These are phyloP conservation scores for Thalia dealbata DNA, from an alignment of 176 grass and related monocot genomes.

Conservation along the genomic window DNA sequence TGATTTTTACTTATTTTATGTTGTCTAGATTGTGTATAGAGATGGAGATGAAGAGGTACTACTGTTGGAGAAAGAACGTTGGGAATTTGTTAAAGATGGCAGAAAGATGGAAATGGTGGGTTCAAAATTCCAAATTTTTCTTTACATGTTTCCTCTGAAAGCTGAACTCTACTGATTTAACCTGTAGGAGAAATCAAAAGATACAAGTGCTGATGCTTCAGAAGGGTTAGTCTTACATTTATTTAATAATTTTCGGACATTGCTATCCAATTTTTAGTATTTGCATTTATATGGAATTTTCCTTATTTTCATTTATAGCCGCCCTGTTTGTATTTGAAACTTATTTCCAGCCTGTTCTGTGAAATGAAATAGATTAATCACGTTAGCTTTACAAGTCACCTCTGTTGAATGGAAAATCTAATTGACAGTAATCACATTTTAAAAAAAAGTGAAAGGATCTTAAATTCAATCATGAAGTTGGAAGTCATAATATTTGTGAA, in stretches of 20 bases:
- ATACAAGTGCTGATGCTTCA: slow-evolving; percentile 22
- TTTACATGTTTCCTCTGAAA: neutral
- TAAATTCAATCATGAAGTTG: neutral
- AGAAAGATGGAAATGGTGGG: slow-evolving; percentile 18
- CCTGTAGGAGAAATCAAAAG: slow-evolving; percentile 30
- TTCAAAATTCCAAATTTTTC: neutral
- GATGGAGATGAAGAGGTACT: slow-evolving; percentile 68
- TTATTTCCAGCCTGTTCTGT: neutral
- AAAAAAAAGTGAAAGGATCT: neutral
- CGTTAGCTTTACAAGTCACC: neutral
- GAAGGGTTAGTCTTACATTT: slow-evolving; percentile 22
- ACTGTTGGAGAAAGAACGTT: slow-evolving; percentile 43
- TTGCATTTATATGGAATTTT: neutral
- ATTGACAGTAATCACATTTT: too few species aligned
- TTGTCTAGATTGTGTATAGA: slow-evolving; percentile 57
- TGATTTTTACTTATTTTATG: slow-evolving; percentile 8
- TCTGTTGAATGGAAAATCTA: neutral
- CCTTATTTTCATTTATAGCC: neutral
- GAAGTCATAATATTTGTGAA: neutral
- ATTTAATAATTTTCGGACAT: neutral
- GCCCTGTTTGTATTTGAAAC: neutral
- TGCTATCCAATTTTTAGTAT: neutral
- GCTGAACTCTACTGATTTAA: slow-evolving; percentile 10
- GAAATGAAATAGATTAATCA: neutral
- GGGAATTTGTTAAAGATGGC: slow-evolving; percentile 43